A percentile compares a stretch with the other conserved stretches of the same genome.
These are phyloP conservation scores for Cyclotella baltica DNA, from an alignment of 108 stramenopile genomes.

Conservation along the genomic window DNA sequence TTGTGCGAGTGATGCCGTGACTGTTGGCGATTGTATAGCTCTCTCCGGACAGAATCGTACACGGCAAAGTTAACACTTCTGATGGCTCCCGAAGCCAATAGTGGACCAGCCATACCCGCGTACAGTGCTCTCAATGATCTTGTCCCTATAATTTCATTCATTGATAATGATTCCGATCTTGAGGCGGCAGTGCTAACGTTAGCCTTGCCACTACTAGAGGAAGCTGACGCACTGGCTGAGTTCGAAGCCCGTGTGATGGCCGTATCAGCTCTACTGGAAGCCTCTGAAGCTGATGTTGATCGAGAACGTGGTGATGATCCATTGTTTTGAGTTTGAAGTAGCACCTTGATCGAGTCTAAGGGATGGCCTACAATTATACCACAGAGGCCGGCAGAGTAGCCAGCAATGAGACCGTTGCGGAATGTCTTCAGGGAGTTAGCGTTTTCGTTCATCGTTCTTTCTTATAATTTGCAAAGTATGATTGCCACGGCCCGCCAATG, in stretches of 20 bases:
- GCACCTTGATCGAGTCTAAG: constrained; percentile 74
- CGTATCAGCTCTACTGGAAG: constrained; percentile 10
- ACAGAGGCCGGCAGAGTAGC: constrained; percentile 66
- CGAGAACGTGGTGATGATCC: neutral
- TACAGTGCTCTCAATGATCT: constrained; percentile 64
- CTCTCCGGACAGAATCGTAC: constrained; percentile 71
- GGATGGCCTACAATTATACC: constrained; percentile 75
- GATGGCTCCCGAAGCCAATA: constrained; percentile 72
- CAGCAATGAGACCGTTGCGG: constrained; percentile 57
- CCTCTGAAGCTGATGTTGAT: neutral
- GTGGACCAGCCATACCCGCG: constrained; percentile 67
- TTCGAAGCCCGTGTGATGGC: constrained; percentile 18
- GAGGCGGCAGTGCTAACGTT: constrained; percentile 10
- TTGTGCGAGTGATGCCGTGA: constrained; percentile 27
- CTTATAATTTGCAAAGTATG: too few relatives aligned
- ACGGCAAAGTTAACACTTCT: constrained; percentile 77
- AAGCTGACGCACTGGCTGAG: neutral
- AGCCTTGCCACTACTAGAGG: neutral
- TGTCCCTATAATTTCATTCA: constrained; percentile 31
- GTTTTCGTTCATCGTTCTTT: too few relatives aligned
- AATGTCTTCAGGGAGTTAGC: constrained; percentile 32
- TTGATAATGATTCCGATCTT: neutral
- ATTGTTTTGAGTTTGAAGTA: constrained; percentile 75
- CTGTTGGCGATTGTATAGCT: constrained; percentile 51
- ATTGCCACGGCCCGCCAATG: too few relatives aligned